A percentile compares a stretch with the other conserved stretches of the same genome.
These are phyloP conservation scores for Trichoderma asperelloides DNA, from an alignment of 495 filamentous ascomycete species.

Conservation along the genomic window DNA sequence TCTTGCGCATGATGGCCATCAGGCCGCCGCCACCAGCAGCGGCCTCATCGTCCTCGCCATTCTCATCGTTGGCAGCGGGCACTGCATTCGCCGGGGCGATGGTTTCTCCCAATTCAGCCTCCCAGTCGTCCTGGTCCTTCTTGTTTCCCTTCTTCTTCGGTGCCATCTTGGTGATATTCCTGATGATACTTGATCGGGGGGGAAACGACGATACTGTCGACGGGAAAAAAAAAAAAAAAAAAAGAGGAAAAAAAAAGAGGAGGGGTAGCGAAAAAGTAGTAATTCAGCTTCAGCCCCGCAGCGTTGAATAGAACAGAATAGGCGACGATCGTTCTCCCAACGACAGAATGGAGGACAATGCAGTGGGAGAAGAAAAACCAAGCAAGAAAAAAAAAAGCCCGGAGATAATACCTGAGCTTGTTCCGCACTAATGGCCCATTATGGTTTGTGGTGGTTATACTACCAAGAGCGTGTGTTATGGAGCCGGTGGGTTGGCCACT, in stretches of 20 bases:
- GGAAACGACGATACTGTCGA: neutral
- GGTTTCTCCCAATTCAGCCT: conserved; percentile 82
- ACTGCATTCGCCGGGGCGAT: conserved; percentile 40
- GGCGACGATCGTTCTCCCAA: neutral
- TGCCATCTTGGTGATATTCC: conserved; percentile 48
- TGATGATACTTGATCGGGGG: too few species aligned
- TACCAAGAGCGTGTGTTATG: neutral
- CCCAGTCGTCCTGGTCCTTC: conserved; percentile 88
- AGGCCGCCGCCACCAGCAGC: conserved; percentile 53
- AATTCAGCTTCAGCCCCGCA: neutral
- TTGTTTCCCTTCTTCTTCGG: conserved; percentile 93
- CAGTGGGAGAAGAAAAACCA: neutral
- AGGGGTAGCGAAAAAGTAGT: neutral
- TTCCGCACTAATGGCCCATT: neutral
- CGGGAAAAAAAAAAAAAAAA: neutral
- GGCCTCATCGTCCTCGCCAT: conserved; percentile 43
- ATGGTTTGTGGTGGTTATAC: neutral
- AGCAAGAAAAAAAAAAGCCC: neutral
- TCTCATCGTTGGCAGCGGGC: conserved; percentile 24
- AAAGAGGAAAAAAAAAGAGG: neutral
- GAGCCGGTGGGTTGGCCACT: neutral
- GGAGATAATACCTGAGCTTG: conserved; percentile 1
- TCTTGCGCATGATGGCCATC: conserved; percentile 81
- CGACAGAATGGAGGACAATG: neutral
- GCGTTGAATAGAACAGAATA: neutral